Conservation (phyloP, 495 filamentous ascomycete species). For the Choiromyces venosus region DNA sequence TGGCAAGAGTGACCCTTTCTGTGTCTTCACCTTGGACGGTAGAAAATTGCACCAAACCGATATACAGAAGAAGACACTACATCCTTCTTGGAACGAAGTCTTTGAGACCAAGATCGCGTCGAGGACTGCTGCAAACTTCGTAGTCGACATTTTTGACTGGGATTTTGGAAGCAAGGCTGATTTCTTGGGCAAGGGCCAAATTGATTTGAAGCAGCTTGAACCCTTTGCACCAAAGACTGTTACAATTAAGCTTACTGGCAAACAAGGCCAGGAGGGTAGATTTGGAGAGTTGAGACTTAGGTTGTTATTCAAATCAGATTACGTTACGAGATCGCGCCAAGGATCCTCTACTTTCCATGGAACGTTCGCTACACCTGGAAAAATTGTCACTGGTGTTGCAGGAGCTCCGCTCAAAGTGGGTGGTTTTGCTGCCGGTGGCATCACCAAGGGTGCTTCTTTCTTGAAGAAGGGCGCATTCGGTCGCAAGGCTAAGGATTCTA, state of each 20-base stretch:
- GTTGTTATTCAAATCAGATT: slow-evolving; percentile 89
- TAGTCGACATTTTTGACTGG: slow-evolving; percentile 83
- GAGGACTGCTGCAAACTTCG: slow-evolving; percentile 78
- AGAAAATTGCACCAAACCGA: slow-evolving; percentile 88
- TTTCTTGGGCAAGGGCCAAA: slow-evolving; percentile 67
- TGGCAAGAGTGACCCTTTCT: slow-evolving; percentile 93
- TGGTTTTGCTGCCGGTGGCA: slow-evolving; percentile 64
- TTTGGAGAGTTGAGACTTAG: slow-evolving; percentile 75
- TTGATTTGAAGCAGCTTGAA: slow-evolving; percentile 75
- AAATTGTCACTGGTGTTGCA: slow-evolving; percentile 70
- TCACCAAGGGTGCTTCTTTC: slow-evolving; percentile 83
- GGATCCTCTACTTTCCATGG: slow-evolving; percentile 91
- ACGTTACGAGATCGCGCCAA: slow-evolving; percentile 79
- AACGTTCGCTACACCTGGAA: slow-evolving; percentile 84
- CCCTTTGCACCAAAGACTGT: slow-evolving; percentile 73
- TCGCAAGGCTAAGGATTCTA: slow-evolving; percentile 55
- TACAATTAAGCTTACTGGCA: slow-evolving; percentile 72
- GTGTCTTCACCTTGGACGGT: slow-evolving; percentile 84
- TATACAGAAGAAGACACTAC: slow-evolving; percentile 90
- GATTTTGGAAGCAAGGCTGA: slow-evolving; percentile 87
- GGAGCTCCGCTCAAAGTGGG: slow-evolving; percentile 90
- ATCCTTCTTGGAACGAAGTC: slow-evolving; percentile 91
- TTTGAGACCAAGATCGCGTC: slow-evolving; percentile 80
- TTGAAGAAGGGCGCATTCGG: slow-evolving; percentile 66
- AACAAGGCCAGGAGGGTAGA: slow-evolving; percentile 85